Percentiles rank a stretch among this genome's conserved stretches.
Evolutionary conservation across 129 eudicot genomes (phyloP).

Genomic region (Tagetes erecta): DNA sequence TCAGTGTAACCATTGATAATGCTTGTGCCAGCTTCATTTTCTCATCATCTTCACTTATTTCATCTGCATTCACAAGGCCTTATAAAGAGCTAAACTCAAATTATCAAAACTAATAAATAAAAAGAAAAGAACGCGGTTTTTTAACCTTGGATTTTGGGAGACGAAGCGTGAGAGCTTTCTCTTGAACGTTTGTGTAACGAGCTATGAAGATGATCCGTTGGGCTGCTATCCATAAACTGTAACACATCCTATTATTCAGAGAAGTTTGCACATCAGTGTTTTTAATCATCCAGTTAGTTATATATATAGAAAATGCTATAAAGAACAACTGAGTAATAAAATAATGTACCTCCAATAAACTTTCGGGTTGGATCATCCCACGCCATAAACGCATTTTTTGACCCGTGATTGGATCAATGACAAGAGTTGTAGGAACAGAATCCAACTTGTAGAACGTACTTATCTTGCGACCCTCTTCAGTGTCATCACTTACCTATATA

Average conservation of each 20-base stretch:
- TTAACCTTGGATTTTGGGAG: constrained; percentile 47
- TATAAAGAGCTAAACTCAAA: neutral
- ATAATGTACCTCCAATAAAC: constrained; percentile 65
- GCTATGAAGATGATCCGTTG: constrained; percentile 54
- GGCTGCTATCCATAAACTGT: constrained; percentile 70
- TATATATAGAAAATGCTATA: neutral
- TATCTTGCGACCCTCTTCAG: constrained; percentile 83
- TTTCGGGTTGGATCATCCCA: constrained; percentile 90
- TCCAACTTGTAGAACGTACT: constrained; percentile 72
- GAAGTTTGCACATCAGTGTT: constrained; percentile 13
- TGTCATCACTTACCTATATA: constrained; percentile 64
- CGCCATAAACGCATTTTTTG: constrained; percentile 88
- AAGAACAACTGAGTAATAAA: constrained; percentile 11
- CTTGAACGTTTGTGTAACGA: constrained; percentile 60
- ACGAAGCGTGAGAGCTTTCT: constrained; percentile 44
- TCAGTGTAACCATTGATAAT: constrained; percentile 58
- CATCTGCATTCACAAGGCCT: constrained; percentile 40
- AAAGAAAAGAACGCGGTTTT: neutral
- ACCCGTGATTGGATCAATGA: constrained; percentile 86
- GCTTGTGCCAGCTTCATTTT: constrained; percentile 62
- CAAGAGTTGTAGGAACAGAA: constrained; percentile 61
- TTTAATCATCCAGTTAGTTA: neutral
- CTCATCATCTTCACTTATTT: constrained; percentile 59
- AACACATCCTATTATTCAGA: constrained; percentile 54
- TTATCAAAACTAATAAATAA: neutral